Evolutionary conservation across 768 basidiomycete genomes (phyloP).

Genomic region (Clathrus columnatus): DNA sequence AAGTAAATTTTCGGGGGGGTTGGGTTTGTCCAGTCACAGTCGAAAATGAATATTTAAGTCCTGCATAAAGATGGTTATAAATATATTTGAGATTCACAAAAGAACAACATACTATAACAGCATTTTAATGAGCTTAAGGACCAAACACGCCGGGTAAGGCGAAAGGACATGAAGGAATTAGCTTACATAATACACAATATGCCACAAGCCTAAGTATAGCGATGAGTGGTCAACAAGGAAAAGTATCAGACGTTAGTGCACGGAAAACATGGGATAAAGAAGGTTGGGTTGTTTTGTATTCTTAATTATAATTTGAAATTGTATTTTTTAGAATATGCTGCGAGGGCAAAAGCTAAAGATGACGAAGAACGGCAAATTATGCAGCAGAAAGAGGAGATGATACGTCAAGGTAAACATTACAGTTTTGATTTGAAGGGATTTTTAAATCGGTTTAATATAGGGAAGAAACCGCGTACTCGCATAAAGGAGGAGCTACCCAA

Average conservation of each 20-base stretch:
- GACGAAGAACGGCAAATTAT: constrained; percentile 72
- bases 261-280: constrained; percentile 94
- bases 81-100: background rate
- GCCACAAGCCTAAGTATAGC: background rate
- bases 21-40: background rate
- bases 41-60: background rate
- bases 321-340: constrained; percentile 25
- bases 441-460: constrained; percentile 29
- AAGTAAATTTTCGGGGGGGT: background rate
- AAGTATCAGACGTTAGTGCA: constrained; percentile 59
- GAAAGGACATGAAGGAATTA: background rate
- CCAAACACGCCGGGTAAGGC: background rate
- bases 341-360: constrained; percentile 76
- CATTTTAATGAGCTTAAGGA: background rate
- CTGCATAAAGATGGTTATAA: background rate
- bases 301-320: background rate
- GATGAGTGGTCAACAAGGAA: constrained; percentile 16
- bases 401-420: constrained; percentile 62
- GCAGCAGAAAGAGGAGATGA: constrained; percentile 75
- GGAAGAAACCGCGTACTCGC: constrained; percentile 72
- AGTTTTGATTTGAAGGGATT: background rate
- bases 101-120: background rate
- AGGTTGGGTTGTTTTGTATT: constrained; percentile 27
- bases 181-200: background rate
- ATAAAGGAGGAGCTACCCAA: constrained; percentile 75